A percentile compares a stretch with the other conserved stretches of the same genome.
phyloP scores from a whole-genome alignment of 768 basidiomycete genomes.

The Vararia minispora region DNA sequence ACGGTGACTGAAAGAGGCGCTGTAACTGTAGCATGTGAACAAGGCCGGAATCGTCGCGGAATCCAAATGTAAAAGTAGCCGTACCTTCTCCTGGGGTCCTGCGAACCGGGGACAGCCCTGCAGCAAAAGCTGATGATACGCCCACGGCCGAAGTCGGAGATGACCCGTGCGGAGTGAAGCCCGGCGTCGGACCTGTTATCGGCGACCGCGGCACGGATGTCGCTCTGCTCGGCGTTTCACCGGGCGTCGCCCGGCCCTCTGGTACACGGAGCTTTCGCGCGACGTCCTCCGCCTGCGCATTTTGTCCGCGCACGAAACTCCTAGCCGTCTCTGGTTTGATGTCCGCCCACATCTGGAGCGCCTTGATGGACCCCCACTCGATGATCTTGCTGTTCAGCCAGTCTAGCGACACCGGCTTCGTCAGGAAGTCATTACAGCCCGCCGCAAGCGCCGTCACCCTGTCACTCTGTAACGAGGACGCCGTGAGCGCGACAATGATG shows the following conservation, averaged over 20 bases:
- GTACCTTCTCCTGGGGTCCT: too few relatives aligned
- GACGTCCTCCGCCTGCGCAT: constrained; percentile 34
- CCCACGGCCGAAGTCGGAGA: too few relatives aligned
- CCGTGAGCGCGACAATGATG: constrained; percentile 98
- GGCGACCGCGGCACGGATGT: constrained; percentile 20
- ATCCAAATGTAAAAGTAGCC: too few relatives aligned
- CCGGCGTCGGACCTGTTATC: constrained; percentile 2
- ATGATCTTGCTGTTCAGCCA: constrained; percentile 99
- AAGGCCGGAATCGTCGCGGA: too few relatives aligned
- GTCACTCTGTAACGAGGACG: constrained; percentile 90
- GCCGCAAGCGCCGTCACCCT: constrained; percentile 95
- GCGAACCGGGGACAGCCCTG: too few relatives aligned
- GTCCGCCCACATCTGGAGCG: constrained; percentile 87
- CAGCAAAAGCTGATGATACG: too few relatives aligned
- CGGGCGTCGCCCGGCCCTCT: constrained; percentile 31
- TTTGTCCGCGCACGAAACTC: constrained; percentile 34
- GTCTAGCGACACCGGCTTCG: constrained; percentile 88
- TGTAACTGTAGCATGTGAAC: too few relatives aligned
- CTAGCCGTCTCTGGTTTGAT: constrained; percentile 49
- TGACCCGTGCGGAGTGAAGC: too few relatives aligned
- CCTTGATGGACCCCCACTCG: constrained; percentile 98
- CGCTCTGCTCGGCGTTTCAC: constrained; percentile 25
- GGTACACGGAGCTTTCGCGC: constrained; percentile 39
- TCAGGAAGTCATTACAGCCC: constrained; percentile 97
- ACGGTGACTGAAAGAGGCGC: too few relatives aligned